Base-by-base conservation (phyloP, 805 yeast species). In the Nakazawaea wyomingensis region DNA sequence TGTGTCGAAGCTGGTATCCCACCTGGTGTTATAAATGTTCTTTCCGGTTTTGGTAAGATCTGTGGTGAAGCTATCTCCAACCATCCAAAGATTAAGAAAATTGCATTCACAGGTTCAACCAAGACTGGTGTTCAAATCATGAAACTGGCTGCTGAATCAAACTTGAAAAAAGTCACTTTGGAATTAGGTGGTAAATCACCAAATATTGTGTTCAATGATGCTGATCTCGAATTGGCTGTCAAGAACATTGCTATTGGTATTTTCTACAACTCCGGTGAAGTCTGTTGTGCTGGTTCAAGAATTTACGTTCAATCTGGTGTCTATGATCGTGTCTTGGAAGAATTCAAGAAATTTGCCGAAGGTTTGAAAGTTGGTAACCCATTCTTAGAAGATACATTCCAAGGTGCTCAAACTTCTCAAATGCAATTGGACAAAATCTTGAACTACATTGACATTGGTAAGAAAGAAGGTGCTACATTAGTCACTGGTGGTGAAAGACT, bases 141-240 rank as follows among this genome's bases (percentile, higher is more conserved):
- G 83, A 77, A 76, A 65, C 72, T 75, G 48, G 90, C 96, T 48
- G 87, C 95, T 50, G 80, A 78, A 49, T 76, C 86, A 38, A 80
- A 81, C 66, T 74, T 90, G 65, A 90, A 90, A 76, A 88, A 85
- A 65, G 87, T 89, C 50, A 90, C 97, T 34, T 75, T 90, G 61
- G 98, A 90, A 71, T 80, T 89, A 56, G 98, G 98, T 60, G 98
- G 98, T 61, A 90, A 90, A 71, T 89, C 96, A 27, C 96, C 98
- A 57, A 81, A 85, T 65, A 80, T 90, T 54, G 82, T 90, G 39
- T 88, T 85, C 60, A 81, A 82, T 57, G 97, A 90, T 60, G 90
- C 91, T 44, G 80, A 90, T 62, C 61, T 90, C 47, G 80, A 82
- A 44, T 71, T 73, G 57, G 85, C 96, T 40, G 83, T 86, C 40